Base-by-base conservation (phyloP, 2,329 filamentous ascomycete genomes). In the Penicillium griseofulvum region DNA sequence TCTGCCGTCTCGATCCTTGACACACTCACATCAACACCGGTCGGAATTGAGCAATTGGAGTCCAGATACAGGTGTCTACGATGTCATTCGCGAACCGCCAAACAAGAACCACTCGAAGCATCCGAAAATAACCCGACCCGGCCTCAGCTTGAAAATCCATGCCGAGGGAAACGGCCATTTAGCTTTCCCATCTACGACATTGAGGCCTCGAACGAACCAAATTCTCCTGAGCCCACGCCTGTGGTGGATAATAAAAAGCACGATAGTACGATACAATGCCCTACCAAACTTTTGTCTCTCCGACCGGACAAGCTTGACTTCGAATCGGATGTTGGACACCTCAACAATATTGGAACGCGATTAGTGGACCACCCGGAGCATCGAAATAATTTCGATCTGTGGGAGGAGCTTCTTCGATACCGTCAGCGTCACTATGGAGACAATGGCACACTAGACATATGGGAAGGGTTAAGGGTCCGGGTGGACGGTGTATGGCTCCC, bases 381-480 rank as follows among this genome's bases (percentile, higher is more conserved):
- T 55, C 63, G 62, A 24, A 56, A 69, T 39, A 69, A 79, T 58
- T 71, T 77, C 50, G 62, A 68, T n/a, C 65, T 79, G 14, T 80
- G 77, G 77, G 71, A 72, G 38, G 71, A 78, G 41, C 60, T 80
- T 26, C 65, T 80, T n/a, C 64, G 69, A 11, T 76, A 75, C 57
- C 71, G 74, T 26, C 74, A 75, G 56, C 74, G 76, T 3, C 71
- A 72, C 51, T 72, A 78, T 60, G 77, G 76, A 11, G 68, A 74
- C 26, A 59, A 71, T 44, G 77, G 77, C 5, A 74, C 73, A 16
- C 57, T 73, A 31, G 66, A 70, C 39, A 76, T 79, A 33, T 79
- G 73, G 71, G 65, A 71, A 44, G 74, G 71, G 17, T 49, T 78
- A 34, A 69, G 66, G 24, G 52, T 56, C 26, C 68, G 74, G 47